Evolutionary conservation across 768 basidiomycete species (phyloP).

Genomic region (Collybia sordida): DNA sequence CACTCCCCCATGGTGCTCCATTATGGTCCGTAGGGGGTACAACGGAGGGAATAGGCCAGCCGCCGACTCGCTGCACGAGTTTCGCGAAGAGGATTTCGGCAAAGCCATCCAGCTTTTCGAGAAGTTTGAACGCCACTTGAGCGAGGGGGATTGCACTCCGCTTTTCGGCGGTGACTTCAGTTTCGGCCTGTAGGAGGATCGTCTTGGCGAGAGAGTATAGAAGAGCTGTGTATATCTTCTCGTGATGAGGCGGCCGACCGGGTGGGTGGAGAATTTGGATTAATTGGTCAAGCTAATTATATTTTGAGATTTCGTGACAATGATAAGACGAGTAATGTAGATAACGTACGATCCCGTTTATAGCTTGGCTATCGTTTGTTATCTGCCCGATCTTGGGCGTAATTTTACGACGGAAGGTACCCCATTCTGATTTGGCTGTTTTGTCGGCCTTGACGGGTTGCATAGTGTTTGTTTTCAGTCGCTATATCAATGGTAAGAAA

Average conservation of each 20-base stretch:
- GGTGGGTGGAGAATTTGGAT: slow-evolving; percentile 32
- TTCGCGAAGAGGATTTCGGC: slow-evolving; percentile 79
- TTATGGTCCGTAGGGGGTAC: slow-evolving; percentile 56
- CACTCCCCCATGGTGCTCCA: slow-evolving; percentile 42
- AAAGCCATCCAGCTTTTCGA: slow-evolving; percentile 59
- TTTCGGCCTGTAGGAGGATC: slow-evolving; percentile 89
- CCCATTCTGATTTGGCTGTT: slow-evolving; percentile 59
- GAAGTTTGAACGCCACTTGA: slow-evolving; percentile 68
- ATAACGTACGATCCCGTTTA: slow-evolving; percentile 61
- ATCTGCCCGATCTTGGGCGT: slow-evolving; percentile 88
- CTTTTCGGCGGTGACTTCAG: slow-evolving; percentile 87
- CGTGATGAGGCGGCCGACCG: slow-evolving; percentile 25
- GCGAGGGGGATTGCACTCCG: slow-evolving; percentile 84
- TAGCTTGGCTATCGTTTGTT: slow-evolving; percentile 65
- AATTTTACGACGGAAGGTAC: slow-evolving; percentile 69
- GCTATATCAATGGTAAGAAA: slow-evolving; percentile 30
- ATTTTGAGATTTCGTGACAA: neutral
- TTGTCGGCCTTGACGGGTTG: slow-evolving; percentile 60
- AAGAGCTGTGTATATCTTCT: slow-evolving; percentile 66
- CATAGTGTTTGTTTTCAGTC: slow-evolving; percentile 65
- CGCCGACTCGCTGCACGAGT: slow-evolving; percentile 83
- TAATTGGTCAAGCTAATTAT: slow-evolving; percentile 38
- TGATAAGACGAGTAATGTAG: slow-evolving; percentile 5
- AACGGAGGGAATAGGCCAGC: slow-evolving; percentile 77
- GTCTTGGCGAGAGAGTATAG: slow-evolving; percentile 88